A percentile compares a stretch with the other conserved stretches of the same genome.
These are phyloP conservation scores for Hyphodiscus sp. DNA, from an alignment of 2,329 filamentous ascomycete genomes.

Conservation along the genomic window DNA sequence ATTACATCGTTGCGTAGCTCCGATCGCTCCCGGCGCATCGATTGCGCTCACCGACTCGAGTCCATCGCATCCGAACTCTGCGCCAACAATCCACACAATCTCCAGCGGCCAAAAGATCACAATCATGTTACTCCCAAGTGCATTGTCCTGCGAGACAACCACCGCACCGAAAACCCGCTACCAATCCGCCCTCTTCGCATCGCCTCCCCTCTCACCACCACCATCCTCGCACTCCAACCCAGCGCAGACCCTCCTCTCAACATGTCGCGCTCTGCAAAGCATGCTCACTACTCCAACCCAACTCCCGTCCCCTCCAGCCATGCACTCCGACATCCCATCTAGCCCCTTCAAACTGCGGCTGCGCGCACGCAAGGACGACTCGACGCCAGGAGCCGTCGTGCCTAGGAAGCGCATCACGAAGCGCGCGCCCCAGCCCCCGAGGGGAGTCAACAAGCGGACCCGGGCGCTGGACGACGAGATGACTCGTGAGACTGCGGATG, in stretches of 20 bases:
- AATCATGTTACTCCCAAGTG: slow-evolving; percentile 53
- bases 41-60: background rate
- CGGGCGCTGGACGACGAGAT: slow-evolving; percentile 42
- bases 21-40: background rate
- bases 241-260: slow-evolving; percentile 49
- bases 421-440: slow-evolving; percentile 37
- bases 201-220: slow-evolving; percentile 47
- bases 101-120: background rate
- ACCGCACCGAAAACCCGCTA: slow-evolving; percentile 34
- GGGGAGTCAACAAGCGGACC: slow-evolving; percentile 48
- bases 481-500: slow-evolving; percentile 32
- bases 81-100: background rate
- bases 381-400: slow-evolving; percentile 2
- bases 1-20: background rate
- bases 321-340: slow-evolving; percentile 20
- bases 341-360: slow-evolving; percentile 47
- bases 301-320: slow-evolving; percentile 50
- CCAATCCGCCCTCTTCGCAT: slow-evolving; percentile 42
- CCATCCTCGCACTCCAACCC: slow-evolving; percentile 42
- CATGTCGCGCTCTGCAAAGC: slow-evolving; percentile 55
- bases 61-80: background rate
- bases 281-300: slow-evolving; percentile 42
- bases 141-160: slow-evolving; percentile 46
- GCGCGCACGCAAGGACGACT: slow-evolving; percentile 37
- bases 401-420: slow-evolving; percentile 42